Base-by-base conservation (phyloP, 768 basidiomycete genomes). In the Obba rivulosa region DNA sequence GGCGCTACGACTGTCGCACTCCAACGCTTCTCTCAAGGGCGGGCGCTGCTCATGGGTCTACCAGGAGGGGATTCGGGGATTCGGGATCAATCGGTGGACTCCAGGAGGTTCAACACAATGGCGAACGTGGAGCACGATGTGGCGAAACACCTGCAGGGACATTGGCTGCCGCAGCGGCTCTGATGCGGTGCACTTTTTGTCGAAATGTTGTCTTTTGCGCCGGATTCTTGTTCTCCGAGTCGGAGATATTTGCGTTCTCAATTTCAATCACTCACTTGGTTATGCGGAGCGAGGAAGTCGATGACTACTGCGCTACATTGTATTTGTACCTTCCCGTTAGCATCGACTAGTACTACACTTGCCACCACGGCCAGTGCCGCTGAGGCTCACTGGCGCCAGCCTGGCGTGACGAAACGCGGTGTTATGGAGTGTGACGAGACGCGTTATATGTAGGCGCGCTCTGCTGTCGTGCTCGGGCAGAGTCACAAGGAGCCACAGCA, bases 81-180 rank as follows among this genome's bases (percentile, higher is more conserved):
- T 18, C 23, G 24, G 22, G 13, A 5, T 21, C 37, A 21, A n/a
- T 25, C 35, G 41, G 43, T 22, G 16, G 28, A 25, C 5, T 2
- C 35, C 34, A 7, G 20, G 22, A 25, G 40, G 34, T 51, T 16
- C 56, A 13, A 58, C n/a, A 66, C 65, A 34, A 52, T 78, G 20
- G 64, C 69, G 16, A 62, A 62, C n/a, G 77, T 70, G 5, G 87
- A 88, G 63, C 70, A 69, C 42, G 81, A 84, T 60, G 85, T 88
- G 8, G 83, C 73, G 11, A 76, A 66, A 47, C 62, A 56, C 41
- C 60, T 88, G 52, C 74, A 66, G 44, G 73, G 70, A 22, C 85
- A 89, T 59, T 89, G 87, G 87, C 66, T 72, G 21, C 86, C 82
- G 0, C 77, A 82, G 47, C 76, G 68, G 50, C 66, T 79, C 36